A percentile compares a stretch with the other conserved stretches of the same genome.
These are phyloP conservation scores for Pyrenophora seminiperda DNA, from an alignment of 2,329 filamentous ascomycete species.

Conservation along the genomic window DNA sequence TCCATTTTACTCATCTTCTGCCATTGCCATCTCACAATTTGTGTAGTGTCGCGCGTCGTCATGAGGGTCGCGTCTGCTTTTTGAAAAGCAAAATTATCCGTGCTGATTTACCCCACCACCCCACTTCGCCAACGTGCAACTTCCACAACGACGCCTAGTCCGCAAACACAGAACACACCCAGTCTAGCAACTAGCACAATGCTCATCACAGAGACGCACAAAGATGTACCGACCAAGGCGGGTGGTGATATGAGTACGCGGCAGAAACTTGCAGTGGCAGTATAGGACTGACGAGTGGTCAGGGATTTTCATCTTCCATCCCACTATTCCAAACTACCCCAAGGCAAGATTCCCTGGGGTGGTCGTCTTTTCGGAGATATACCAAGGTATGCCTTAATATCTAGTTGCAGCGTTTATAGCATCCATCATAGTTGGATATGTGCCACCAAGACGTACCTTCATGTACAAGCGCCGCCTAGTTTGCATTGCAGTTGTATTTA, in stretches of 20 bases:
- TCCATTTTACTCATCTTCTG: background rate
- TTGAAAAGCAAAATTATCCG: conserved; percentile 12
- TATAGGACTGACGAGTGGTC: conserved; percentile 14
- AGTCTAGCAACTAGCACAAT: conserved; percentile 45
- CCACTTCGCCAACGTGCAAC: conserved; percentile 11
- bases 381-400: conserved; percentile 70
- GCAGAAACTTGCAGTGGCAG: background rate
- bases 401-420: background rate
- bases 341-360: conserved; percentile 89
- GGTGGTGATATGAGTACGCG: conserved; percentile 64
- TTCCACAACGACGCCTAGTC: conserved; percentile 3
- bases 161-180: conserved; percentile 4
- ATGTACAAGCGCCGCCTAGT: too few species aligned
- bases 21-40: background rate
- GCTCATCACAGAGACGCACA: conserved; percentile 64
- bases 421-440: too few species aligned
- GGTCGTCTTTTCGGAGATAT: conserved; percentile 90
- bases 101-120: conserved; percentile 23
- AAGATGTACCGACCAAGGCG: conserved; percentile 64
- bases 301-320: conserved; percentile 92
- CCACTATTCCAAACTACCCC: conserved; percentile 81
- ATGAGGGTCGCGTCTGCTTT: background rate
- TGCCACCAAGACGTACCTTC: too few species aligned
- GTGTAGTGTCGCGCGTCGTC: background rate
- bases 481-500: too few species aligned